Base-by-base conservation (phyloP, 1,284 basidiomycete species). In the Rhodotorula sp. region DNA sequence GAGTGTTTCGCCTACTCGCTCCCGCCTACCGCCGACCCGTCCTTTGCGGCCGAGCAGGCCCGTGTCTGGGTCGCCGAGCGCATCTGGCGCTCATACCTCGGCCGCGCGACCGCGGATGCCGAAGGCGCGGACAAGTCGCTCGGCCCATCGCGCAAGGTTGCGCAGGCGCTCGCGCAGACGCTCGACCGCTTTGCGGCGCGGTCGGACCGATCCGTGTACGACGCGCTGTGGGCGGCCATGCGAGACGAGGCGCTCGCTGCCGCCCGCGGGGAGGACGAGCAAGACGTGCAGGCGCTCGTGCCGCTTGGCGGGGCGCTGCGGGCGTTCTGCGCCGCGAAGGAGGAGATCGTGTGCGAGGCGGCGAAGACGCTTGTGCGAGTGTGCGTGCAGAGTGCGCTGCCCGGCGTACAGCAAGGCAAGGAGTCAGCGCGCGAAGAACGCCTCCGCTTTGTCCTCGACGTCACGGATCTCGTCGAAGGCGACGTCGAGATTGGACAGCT, bases 1-100 rank as follows among this genome's bases (percentile, higher is more conserved):
- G 92, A 95, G 80, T 91, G 88, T 75, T 77, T 87, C 23, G 80
- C 87, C 5, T 89, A 89, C 61, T 65, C 70, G 27, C 57, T 61
- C 10, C 42, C 45, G 77, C 80, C 90, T 34, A 76, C 86, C 67
- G 82, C 63, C 71, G 67, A 74, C 9, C 64, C 63, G 2, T 62
- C 63, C 42, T 55, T 61, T 17, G 49, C 66, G 34, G 62, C 64
- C 42, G 63, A 34, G 13, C 50, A 77, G 27, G 49, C 62, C 9
- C 17, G 27, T 25, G 66, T 72, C 41, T 77, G 71, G 68, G 50
- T 77, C 25, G 68, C 42, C 23, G 50, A 63, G 10, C 61, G 64
- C 34, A 27, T 61, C 5, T 73, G 63, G 71, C 21, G n/a, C 17
- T 61, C 64, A 13, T 67, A 53, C 34, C 48, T 75, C 3, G 69